Percentiles rank a stretch among this genome's conserved stretches.
Evolutionary conservation across 2,329 filamentous ascomycete genomes (phyloP).

Genomic region (Arachnomyces sp.): DNA sequence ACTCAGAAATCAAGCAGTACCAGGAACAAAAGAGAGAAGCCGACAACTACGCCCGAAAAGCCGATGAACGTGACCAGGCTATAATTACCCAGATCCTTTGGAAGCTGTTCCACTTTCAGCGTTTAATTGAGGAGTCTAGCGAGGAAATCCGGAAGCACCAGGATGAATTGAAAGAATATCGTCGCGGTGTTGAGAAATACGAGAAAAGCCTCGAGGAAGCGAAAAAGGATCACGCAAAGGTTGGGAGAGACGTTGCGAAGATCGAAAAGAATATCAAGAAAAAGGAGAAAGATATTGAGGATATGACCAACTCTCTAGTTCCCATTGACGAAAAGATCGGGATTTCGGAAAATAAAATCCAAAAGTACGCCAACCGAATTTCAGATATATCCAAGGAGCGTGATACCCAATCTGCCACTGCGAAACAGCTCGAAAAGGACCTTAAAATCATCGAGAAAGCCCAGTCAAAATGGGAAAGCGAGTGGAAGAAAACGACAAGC

Average conservation of each 20-base stretch:
- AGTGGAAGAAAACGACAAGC: slow-evolving; percentile 77
- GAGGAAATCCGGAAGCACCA: slow-evolving; percentile 87
- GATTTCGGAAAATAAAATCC: slow-evolving; percentile 64
- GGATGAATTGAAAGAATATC: slow-evolving; percentile 87
- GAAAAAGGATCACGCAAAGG: slow-evolving; percentile 71
- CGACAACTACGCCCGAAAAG: slow-evolving; percentile 85
- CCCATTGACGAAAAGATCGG: slow-evolving; percentile 89
- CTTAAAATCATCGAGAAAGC: slow-evolving; percentile 82
- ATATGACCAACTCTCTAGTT: slow-evolving; percentile 75
- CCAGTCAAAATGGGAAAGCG: slow-evolving; percentile 76
- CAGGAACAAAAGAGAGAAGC: slow-evolving; percentile 94
- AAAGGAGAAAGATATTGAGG: slow-evolving; percentile 81
- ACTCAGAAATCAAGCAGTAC: slow-evolving; percentile 96
- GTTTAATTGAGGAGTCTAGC: slow-evolving; percentile 84
- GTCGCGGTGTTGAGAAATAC: slow-evolving; percentile 78
- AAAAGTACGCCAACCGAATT: slow-evolving; percentile 60
- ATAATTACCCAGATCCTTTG: slow-evolving; percentile 90
- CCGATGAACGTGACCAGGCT: slow-evolving; percentile 80
- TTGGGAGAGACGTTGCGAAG: slow-evolving; percentile 67
- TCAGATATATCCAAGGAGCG: slow-evolving; percentile 67
- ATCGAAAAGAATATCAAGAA: slow-evolving; percentile 77
- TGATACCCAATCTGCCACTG: slow-evolving; percentile 59
- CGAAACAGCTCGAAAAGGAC: slow-evolving; percentile 71
- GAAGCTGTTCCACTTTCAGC: slow-evolving; percentile 95
- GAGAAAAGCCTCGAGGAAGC: slow-evolving; percentile 73